Evolutionary conservation across 768 basidiomycete genomes (phyloP).

Genomic region (Lactarius trivialis): DNA sequence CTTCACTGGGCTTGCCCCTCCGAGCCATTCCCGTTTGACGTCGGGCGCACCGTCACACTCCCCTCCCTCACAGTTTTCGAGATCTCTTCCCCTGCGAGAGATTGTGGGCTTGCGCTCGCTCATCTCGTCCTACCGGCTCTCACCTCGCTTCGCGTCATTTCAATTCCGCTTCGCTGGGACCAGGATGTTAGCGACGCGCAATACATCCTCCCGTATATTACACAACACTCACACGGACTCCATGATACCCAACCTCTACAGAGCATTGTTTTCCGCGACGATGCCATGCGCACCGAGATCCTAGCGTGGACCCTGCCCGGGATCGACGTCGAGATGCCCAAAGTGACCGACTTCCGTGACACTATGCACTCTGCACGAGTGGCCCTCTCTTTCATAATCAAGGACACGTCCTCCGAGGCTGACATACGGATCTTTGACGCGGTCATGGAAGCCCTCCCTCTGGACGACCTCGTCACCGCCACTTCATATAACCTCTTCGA

Average conservation of each 20-base stretch:
- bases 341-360: neutral
- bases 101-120: neutral
- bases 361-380: neutral
- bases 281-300: neutral
- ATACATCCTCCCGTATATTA: neutral
- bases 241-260: neutral
- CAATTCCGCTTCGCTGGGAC: neutral
- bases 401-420: neutral
- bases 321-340: neutral
- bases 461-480: too few relatives aligned
- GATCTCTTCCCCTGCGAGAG: neutral
- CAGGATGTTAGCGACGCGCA: neutral
- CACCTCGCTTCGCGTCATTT: neutral
- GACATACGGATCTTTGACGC: too few relatives aligned
- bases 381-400: neutral
- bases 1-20: neutral
- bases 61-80: neutral
- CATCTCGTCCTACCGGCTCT: neutral
- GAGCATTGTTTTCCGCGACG: neutral
- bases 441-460: too few relatives aligned
- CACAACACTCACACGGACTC: neutral
- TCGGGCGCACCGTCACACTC: neutral
- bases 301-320: neutral
- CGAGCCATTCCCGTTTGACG: neutral
- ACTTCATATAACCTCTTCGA: rapidly evolving